Evolutionary conservation across 176 grass and related monocot species (phyloP).

Genomic region (Triticum urartu): DNA sequence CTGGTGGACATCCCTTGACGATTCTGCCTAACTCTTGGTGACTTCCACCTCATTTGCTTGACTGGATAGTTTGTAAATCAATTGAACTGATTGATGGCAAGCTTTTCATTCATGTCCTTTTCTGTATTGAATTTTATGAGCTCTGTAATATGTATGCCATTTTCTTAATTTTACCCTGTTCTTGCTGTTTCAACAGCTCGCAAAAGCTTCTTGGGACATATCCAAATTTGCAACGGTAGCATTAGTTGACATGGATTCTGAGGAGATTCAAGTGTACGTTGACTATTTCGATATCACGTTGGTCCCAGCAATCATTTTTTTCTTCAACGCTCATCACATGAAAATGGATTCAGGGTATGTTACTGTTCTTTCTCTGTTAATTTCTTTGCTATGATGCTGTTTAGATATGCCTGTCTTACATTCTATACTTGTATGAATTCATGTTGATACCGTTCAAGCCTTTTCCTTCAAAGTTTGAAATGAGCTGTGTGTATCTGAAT

Average conservation of each 20-base stretch:
- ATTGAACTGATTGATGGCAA: background rate
- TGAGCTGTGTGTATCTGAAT: background rate
- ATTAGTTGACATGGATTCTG: conserved; percentile 69
- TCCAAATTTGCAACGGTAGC: conserved; percentile 63
- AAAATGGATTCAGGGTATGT: conserved; percentile 90
- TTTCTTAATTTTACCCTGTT: background rate
- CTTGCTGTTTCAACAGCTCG: conserved; percentile 41
- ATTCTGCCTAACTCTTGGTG: background rate
- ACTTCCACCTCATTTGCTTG: background rate
- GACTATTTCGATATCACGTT: conserved; percentile 90
- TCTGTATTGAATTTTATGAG: background rate
- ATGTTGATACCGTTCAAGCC: background rate
- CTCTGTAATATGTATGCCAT: background rate
- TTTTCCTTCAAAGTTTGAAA: background rate
- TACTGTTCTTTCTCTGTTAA: background rate
- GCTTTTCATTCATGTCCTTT: background rate
- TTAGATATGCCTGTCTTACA: background rate
- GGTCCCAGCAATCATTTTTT: conserved; percentile 78
- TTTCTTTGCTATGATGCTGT: conserved; percentile 1
- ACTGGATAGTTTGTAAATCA: background rate
- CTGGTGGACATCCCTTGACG: background rate
- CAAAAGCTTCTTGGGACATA: conserved; percentile 57
- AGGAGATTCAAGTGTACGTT: conserved; percentile 83
- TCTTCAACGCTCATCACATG: conserved; percentile 98
- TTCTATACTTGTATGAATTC: background rate